Evolutionary conservation across 1,284 basidiomycete species (phyloP).

Genomic region (Ceratobasidium sp.): DNA sequence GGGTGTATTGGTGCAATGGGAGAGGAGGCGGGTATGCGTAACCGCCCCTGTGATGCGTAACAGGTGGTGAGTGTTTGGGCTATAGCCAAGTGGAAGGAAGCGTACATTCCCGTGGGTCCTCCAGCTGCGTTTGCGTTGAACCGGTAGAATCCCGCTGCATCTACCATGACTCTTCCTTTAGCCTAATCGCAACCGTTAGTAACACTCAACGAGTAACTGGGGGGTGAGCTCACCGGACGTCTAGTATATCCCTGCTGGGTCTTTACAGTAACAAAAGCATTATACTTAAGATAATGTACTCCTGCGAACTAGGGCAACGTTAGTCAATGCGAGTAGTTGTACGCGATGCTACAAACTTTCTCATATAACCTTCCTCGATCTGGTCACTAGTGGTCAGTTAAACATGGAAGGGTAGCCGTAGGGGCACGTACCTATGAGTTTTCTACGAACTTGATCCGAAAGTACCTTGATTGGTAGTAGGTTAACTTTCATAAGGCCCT

Average conservation of each 20-base stretch:
- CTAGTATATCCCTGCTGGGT: constrained; percentile 23
- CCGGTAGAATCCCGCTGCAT: constrained; percentile 37
- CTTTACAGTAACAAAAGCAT: constrained; percentile 29
- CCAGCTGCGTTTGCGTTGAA: constrained; percentile 39
- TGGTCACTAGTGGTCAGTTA: not conserved
- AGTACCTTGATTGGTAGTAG: constrained; percentile 35
- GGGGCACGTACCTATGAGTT: constrained; percentile 10
- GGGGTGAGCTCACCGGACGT: constrained; percentile 12
- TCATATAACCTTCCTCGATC: constrained; percentile 39
- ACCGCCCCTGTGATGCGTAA: not conserved
- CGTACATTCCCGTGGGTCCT: constrained; percentile 26
- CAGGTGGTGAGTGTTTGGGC: not conserved
- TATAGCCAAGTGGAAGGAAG: not conserved
- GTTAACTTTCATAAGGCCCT: constrained; percentile 40
- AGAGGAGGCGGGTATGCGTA: not conserved
- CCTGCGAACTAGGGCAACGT: constrained; percentile 19
- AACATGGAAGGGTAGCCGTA: not conserved
- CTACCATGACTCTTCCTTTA: constrained; percentile 36
- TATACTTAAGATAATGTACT: constrained; percentile 27
- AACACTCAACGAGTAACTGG: not conserved
- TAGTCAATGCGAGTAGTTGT: not conserved
- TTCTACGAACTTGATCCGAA: constrained; percentile 17
- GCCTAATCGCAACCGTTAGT: not conserved
- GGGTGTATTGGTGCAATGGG: not conserved
- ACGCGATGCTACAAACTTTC: constrained; percentile 11